Evolutionary conservation across 2,329 filamentous ascomycete genomes (phyloP).

Genomic region (Curvularia lunata): DNA sequence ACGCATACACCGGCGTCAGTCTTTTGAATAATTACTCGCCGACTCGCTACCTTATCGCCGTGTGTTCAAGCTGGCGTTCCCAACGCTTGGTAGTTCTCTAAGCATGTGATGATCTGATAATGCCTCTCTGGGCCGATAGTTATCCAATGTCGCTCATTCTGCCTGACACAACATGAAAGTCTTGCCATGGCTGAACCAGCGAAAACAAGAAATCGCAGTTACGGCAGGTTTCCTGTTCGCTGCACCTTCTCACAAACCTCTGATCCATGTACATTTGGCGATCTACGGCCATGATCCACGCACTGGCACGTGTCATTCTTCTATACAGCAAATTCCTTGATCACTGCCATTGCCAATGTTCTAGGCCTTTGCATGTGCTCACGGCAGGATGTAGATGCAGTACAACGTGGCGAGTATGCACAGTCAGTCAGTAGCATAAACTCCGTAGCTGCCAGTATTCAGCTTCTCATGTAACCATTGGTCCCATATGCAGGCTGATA

Average conservation of each 20-base stretch:
- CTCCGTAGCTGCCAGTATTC: not conserved
- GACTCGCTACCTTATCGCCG: not conserved
- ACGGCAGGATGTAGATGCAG: constrained; percentile 1
- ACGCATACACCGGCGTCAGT: constrained; percentile 4
- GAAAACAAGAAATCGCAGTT: constrained; percentile 1
- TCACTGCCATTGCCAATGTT: constrained; percentile 1
- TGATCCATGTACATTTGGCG: constrained; percentile 2
- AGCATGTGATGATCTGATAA: constrained; percentile 5
- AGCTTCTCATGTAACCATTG: not conserved
- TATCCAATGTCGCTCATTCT: not conserved
- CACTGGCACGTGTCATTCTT: constrained; percentile 2
- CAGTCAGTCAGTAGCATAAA: not conserved
- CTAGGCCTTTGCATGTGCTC: constrained; percentile 3
- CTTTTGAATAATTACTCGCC: not conserved
- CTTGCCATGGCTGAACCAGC: constrained; percentile 1
- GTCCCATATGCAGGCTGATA: not conserved
- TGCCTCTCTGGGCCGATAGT: constrained; percentile 1
- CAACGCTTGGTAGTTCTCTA: constrained; percentile 6
- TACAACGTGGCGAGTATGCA: not conserved
- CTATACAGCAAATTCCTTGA: constrained; percentile 1
- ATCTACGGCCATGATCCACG: not conserved
- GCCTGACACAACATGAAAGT: not conserved
- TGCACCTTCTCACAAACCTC: constrained; percentile 2
- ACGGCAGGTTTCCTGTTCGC: constrained; percentile 9
- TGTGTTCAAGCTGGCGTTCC: not conserved